phyloP scores from a whole-genome alignment of 2,329 filamentous ascomycete species.

The Neospermospora avenae region DNA sequence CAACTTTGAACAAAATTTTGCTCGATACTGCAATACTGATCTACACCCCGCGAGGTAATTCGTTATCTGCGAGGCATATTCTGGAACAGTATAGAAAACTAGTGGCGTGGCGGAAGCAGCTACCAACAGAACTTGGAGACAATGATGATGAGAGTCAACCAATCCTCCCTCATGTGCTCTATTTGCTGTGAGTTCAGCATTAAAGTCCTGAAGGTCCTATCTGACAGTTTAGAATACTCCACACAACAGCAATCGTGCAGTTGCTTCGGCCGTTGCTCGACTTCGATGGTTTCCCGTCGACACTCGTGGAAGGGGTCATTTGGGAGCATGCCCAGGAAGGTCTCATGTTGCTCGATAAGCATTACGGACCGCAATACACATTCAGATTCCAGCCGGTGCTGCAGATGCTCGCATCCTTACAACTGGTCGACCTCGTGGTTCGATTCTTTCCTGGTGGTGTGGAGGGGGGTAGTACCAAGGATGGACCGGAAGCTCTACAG shows the following conservation, averaged over 20 bases:
- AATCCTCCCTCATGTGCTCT: slow-evolving; percentile 34
- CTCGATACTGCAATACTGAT: slow-evolving; percentile 28
- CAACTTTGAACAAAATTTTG: slow-evolving; percentile 31
- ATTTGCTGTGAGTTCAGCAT: slow-evolving; percentile 31
- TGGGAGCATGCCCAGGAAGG: slow-evolving; percentile 35
- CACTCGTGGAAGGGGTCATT: slow-evolving; percentile 27
- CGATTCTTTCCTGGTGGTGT: slow-evolving; percentile 31
- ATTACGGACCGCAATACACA: slow-evolving; percentile 31
- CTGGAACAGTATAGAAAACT: slow-evolving; percentile 32
- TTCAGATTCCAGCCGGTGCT: slow-evolving; percentile 35
- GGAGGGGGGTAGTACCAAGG: slow-evolving; percentile 23
- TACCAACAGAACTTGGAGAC: slow-evolving; percentile 28
- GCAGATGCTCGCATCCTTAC: slow-evolving; percentile 35
- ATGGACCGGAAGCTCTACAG: slow-evolving; percentile 30
- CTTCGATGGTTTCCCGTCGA: slow-evolving; percentile 26
- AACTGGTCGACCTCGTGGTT: slow-evolving; percentile 33
- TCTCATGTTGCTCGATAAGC: slow-evolving; percentile 31
- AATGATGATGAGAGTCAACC: slow-evolving; percentile 22
- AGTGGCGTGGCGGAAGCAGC: slow-evolving; percentile 28
- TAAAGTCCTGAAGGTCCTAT: not conserved
- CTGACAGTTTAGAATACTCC: slow-evolving; percentile 33
- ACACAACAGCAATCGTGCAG: slow-evolving; percentile 31
- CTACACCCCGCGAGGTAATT: slow-evolving; percentile 21
- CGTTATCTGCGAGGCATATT: slow-evolving; percentile 24
- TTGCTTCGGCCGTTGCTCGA: slow-evolving; percentile 34